Conservation (phyloP, 2,329 filamentous ascomycete genomes). For the Waltergamsia citrina region DNA sequence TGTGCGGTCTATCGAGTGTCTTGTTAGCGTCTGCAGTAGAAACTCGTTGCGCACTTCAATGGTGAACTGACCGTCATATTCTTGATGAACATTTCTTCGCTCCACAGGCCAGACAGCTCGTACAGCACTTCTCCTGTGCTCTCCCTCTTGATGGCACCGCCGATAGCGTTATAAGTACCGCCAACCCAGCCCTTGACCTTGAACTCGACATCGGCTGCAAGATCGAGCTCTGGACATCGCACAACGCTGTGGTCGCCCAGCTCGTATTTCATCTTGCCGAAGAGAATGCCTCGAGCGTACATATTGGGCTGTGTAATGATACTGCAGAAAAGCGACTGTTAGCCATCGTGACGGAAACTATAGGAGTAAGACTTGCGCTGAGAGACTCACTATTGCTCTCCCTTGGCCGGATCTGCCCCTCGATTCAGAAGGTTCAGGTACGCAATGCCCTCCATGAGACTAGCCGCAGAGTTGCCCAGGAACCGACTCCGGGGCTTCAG, state of each 20-base stretch:
- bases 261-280: conserved; percentile 99
- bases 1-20: conserved; percentile 79
- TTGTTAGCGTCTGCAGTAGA: background rate
- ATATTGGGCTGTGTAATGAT: conserved; percentile 97
- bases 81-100: conserved; percentile 88
- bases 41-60: background rate
- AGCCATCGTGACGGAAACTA: too few relatives aligned
- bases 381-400: conserved; percentile 74
- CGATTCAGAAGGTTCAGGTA: conserved; percentile 76
- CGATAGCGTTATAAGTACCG: conserved; percentile 93
- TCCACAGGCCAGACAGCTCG: conserved; percentile 89
- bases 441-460: conserved; percentile 95
- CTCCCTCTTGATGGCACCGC: conserved; percentile 81
- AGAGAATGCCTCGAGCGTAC: conserved; percentile 94
- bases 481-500: conserved; percentile 94
- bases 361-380: too few relatives aligned
- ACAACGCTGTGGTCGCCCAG: conserved; percentile 93
- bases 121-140: conserved; percentile 80
- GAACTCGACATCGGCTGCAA: conserved; percentile 91
- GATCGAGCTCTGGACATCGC: conserved; percentile 76
- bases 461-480: conserved; percentile 91
- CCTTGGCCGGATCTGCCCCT: conserved; percentile 51
- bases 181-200: conserved; percentile 98
- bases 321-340: conserved; percentile 31
- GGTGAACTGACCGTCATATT: conserved; percentile 56